phyloP scores from a whole-genome alignment of 129 eudicot genomes.

The Solidago caesia region DNA sequence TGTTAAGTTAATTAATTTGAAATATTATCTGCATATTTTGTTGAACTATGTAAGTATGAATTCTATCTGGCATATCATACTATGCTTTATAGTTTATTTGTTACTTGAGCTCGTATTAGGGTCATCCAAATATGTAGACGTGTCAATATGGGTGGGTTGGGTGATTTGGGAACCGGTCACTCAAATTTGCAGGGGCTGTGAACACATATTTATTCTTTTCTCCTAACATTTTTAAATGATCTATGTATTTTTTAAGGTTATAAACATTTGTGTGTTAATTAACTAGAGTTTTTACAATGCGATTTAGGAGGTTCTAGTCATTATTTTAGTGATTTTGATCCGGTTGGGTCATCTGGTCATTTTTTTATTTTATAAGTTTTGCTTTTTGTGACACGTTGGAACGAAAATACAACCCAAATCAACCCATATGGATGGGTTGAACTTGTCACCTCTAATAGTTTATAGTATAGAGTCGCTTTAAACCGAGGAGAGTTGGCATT shows the following conservation, averaged over 20 bases:
- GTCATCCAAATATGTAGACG: neutral
- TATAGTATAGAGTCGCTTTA: too few relatives aligned
- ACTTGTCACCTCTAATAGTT: neutral
- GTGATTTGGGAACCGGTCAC: neutral
- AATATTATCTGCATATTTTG: constrained; percentile 4
- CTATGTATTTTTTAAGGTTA: too few relatives aligned
- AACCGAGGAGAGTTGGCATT: neutral
- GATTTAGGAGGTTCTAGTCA: too few relatives aligned
- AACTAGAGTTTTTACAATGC: too few relatives aligned
- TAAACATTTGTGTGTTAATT: too few relatives aligned
- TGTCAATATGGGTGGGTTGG: neutral
- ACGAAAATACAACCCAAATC: neutral
- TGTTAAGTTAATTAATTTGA: constrained; percentile 18
- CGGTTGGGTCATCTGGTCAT: too few relatives aligned
- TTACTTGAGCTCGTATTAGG: neutral
- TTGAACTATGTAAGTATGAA: constrained; percentile 6
- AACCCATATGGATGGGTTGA: neutral
- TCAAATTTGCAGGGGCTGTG: too few relatives aligned
- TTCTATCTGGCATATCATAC: neutral
- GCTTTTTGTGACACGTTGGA: neutral
- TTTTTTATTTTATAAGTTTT: neutral
- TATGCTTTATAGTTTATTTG: neutral
- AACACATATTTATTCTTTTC: too few relatives aligned
- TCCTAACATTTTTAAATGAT: too few relatives aligned
- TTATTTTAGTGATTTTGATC: too few relatives aligned